Conservation (phyloP, 202 grass and related monocot genomes). For the Hordeum pubiflorum region DNA sequence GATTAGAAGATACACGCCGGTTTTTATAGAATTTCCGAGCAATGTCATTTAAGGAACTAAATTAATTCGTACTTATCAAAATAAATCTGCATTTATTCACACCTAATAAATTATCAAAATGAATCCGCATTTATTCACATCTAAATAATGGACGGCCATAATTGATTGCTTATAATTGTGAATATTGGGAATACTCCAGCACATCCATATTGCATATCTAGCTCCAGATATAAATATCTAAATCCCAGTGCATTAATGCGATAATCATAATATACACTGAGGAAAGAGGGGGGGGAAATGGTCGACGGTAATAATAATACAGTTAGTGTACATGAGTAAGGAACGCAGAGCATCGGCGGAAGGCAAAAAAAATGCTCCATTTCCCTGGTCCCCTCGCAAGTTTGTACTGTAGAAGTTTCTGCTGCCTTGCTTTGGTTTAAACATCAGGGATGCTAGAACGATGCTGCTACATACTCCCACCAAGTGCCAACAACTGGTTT, state of each 20-base stretch:
- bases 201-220: background rate
- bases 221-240: background rate
- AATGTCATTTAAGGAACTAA: too few species aligned
- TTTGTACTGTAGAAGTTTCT: background rate
- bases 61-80: too few species aligned
- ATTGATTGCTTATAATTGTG: too few species aligned
- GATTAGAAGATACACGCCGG: too few species aligned
- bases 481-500: background rate
- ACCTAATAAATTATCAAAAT: too few species aligned
- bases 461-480: constrained; percentile 19
- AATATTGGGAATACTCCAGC: background rate
- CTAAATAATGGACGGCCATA: too few species aligned
- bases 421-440: background rate
- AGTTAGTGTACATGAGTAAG: background rate
- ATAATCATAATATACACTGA: background rate
- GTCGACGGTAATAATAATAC: background rate
- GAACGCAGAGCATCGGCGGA: background rate
- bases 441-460: constrained; percentile 9
- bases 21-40: too few species aligned
- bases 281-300: background rate
- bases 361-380: background rate
- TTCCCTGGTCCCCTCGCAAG: constrained; percentile 12
- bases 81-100: too few species aligned
- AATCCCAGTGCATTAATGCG: background rate
- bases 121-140: too few species aligned